Base-by-base conservation (phyloP, 495 filamentous ascomycete genomes). In the Lophiotrema nucula region DNA sequence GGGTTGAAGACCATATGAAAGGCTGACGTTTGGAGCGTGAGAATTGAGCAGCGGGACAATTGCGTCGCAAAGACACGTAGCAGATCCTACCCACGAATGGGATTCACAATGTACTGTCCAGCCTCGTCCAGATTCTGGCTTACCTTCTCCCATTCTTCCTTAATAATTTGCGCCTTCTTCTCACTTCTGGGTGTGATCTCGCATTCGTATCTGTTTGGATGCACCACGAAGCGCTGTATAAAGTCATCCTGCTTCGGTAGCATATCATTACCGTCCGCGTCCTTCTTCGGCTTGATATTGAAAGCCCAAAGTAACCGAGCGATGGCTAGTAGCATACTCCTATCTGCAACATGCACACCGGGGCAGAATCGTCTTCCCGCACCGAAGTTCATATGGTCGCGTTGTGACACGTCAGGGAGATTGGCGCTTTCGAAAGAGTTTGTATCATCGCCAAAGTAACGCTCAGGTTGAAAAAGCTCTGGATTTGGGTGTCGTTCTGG, bases 121-220 rank as follows among this genome's bases (percentile, higher is more conserved):
- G 56, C 53, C 2, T 56, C 54, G 22, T 65, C 53, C 13, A 35
- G 21, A 6, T 68, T 69, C 18, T 78, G 80, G 42, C 81, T 78
- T 1, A 75, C 76, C 21, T 81, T 80, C 24, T 53, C 35, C 50
- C 50, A 43, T 24, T 53, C 35, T 15, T 25, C 18, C 78, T 1
- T 79, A 78, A 21, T 74, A 70, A 53, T 35, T 11, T 47, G 46
- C 4, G 25, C 62, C 52, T 33, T 81, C 81, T n/a, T 76, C 72
- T 53, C 50, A 28, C 50, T 53, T 23, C 50, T 53, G n/a, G 33
- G 35, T 23, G 2, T 43, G 33, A 53, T 53, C 19, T 53, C 23
- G 3, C 19, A 33, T 3, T 11, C 18, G 33, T 42, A 53, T 1
- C 10, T 2, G 21, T 25, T 23, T 23, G 37, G 37, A 10, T 22